Conservation (phyloP, 306 rosid genomes). For the Medicago lupulina region DNA sequence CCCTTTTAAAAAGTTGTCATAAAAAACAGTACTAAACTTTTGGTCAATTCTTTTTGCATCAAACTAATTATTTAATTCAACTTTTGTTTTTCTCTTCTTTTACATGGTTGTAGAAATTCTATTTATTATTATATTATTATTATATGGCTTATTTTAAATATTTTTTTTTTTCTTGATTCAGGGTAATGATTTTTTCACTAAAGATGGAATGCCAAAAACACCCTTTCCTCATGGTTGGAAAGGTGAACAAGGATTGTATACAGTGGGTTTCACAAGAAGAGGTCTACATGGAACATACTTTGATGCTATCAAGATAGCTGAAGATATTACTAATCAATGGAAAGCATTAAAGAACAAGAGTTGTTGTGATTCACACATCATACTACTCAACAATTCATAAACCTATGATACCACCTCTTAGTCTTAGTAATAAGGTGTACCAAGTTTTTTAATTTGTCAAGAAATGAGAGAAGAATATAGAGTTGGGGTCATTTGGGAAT, state of each 20-base stretch:
- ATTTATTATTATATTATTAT: not conserved
- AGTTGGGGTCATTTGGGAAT: conserved; percentile 30
- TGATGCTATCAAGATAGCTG: conserved; percentile 73
- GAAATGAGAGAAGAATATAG: conserved; percentile 12
- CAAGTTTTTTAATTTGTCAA: conserved; percentile 17
- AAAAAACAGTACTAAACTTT: conserved; percentile 1
- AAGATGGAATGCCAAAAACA: conserved; percentile 85
- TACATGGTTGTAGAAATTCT: not conserved
- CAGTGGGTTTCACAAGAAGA: conserved; percentile 84
- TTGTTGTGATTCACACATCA: conserved; percentile 55
- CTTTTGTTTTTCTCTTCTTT: not conserved
- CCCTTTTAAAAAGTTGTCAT: not conserved
- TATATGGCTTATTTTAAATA: not conserved
- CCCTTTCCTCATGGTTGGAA: conserved; percentile 95
- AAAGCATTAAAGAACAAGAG: conserved; percentile 43
- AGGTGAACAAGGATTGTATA: conserved; percentile 77
- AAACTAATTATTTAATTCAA: conserved; percentile 2
- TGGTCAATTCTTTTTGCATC: conserved; percentile 30
- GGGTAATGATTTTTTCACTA: conserved; percentile 69
- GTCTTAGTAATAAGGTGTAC: not conserved
- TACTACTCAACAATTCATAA: conserved; percentile 48
- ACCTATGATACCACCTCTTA: too few relatives aligned
- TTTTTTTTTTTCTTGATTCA: conserved; percentile 11
- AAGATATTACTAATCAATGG: conserved; percentile 69
- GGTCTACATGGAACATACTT: conserved; percentile 83